Evolutionary conservation across 495 filamentous ascomycete species (phyloP).

Genomic region (Talaromyces nanjingensis): DNA sequence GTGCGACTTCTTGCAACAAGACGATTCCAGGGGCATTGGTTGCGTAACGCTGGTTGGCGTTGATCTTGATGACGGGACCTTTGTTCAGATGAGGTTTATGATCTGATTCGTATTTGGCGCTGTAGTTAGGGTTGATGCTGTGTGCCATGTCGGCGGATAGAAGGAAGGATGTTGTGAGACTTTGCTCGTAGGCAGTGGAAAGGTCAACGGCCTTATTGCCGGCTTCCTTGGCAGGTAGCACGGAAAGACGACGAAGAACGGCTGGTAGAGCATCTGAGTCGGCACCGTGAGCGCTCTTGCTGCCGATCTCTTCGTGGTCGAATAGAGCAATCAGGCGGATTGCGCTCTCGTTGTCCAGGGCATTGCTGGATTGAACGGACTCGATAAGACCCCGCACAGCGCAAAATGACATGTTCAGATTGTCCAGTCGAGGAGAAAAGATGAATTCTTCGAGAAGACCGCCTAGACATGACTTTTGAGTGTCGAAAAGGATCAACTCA

Average conservation of each 20-base stretch:
- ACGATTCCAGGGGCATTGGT: conserved; percentile 96
- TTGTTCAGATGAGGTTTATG: conserved; percentile 95
- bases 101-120: conserved; percentile 79
- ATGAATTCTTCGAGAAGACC: conserved; percentile 91
- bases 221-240: conserved; percentile 50
- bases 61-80: conserved; percentile 94
- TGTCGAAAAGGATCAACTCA: conserved; percentile 92
- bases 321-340: conserved; percentile 90
- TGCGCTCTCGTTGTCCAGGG: conserved; percentile 64
- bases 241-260: conserved; percentile 79
- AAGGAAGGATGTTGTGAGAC: conserved; percentile 84
- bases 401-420: conserved; percentile 92
- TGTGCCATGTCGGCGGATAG: conserved; percentile 98
- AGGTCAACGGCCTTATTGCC: conserved; percentile 36
- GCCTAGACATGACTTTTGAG: conserved; percentile 81
- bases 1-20: conserved; percentile 79
- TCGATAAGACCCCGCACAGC: conserved; percentile 72
- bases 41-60: conserved; percentile 92
- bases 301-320: conserved; percentile 97
- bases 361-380: conserved; percentile 53
- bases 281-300: conserved; percentile 83
- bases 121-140: conserved; percentile 89
- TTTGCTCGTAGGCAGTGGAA: conserved; percentile 86
- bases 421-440: conserved; percentile 87
- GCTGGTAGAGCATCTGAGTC: conserved; percentile 87